These are phyloP conservation scores for Cucurbita pepo DNA, from an alignment of 306 rosid species.

Conservation along the genomic window DNA sequence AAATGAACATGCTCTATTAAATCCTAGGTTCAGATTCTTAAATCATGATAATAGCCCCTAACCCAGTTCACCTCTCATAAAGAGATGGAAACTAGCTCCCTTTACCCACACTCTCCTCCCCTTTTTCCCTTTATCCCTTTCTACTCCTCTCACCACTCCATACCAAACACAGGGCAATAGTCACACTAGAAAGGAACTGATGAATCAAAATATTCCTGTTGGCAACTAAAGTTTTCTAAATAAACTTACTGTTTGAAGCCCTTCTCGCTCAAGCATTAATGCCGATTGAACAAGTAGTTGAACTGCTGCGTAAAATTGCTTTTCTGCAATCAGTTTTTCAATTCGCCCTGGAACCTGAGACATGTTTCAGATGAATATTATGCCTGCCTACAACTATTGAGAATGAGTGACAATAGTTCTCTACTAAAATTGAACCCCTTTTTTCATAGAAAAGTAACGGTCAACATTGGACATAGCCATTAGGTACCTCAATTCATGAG, in stretches of 20 bases:
- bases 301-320: slow-evolving; percentile 94
- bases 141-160: not conserved
- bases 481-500: not conserved
- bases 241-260: slow-evolving; percentile 76
- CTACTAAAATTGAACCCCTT: not conserved
- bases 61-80: not conserved
- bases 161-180: not conserved
- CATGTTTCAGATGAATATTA: slow-evolving; percentile 12
- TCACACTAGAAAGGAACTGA: not conserved
- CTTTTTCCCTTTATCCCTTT: not conserved
- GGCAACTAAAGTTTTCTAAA: not conserved
- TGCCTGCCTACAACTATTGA: slow-evolving; percentile 5
- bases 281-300: slow-evolving; percentile 82
- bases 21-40: not conserved
- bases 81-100: not conserved
- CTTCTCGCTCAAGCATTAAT: slow-evolving; percentile 87
- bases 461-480: not conserved
- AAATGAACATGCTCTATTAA: not conserved
- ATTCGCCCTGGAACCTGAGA: slow-evolving; percentile 88
- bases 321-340: slow-evolving; percentile 78
- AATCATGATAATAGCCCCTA: slow-evolving; percentile 3
- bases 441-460: not conserved
- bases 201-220: not conserved
- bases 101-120: not conserved
- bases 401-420: not conserved